Evolutionary conservation across 352 stramenopile genomes (phyloP), one percentile per base, ranked within the genome.

Genomic region (Bremia lactucae): DNA sequence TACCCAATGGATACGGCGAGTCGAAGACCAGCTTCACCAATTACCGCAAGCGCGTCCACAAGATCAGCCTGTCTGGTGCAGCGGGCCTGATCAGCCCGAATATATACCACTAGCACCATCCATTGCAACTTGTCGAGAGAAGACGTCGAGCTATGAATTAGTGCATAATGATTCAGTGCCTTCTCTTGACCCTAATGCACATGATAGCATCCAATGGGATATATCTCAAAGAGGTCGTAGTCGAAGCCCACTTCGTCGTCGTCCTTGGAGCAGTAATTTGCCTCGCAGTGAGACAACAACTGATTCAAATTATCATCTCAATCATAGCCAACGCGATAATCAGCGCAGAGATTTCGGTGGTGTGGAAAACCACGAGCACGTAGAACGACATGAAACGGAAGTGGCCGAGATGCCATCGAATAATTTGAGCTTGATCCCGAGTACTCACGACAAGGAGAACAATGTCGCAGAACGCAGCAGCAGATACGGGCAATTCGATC

Each of bases 11-110:
- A 39, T 66, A 21, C 40, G 40, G 13, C 46, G 46, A 35, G 19
- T 72, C 9, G 51, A 69, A 60, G 50, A 57, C 19, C 42, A 51
- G n/a, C 15, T 62, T 14, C 50, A 52, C 15, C 49, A 57, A 47
- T 43, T 23, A 37, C 36, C 26, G 31, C 35, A 28, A 36, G 31
- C 26, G 4, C 44, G 23, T 40, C 49, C 34, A 36, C 43, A 46
- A 36, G 49, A 53, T n/a, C 36, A n/a, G n/a, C n/a, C n/a, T n/a
- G n/a, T n/a, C n/a, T n/a, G n/a, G n/a, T n/a, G 47, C 14, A 28
- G 40, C 31, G 16, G 19, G 0, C n/a, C 26, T 10, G 25, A 11
- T 4, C 54, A 52, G 52, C 37, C 19, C 13, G 42, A 49, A 4
- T 36, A 43, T 2, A 5, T 16, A 3, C 24, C 43, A 31, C 3